Conservation (phyloP, 2,329 filamentous ascomycete species). For the Colletotrichum liaoningense region DNA sequence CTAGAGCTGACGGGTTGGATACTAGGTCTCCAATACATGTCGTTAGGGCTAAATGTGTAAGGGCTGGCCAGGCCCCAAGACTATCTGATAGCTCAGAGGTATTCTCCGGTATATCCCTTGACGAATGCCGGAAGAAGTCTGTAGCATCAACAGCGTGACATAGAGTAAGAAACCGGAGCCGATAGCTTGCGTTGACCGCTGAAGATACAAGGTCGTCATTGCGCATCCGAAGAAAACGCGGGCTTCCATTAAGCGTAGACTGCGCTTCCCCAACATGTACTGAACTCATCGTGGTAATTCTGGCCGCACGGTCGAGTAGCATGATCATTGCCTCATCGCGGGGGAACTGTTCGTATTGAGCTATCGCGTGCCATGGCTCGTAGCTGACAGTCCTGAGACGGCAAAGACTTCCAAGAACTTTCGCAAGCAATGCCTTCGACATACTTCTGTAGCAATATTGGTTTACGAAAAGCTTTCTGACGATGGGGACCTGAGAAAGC, state of each 20-base stretch:
- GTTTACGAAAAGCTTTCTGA: neutral
- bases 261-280: neutral
- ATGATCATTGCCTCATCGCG: neutral
- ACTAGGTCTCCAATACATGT: neutral
- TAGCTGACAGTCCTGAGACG: neutral
- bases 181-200: neutral
- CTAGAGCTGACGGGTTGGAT: neutral
- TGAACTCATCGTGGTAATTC: neutral
- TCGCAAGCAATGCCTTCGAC: neutral
- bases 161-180: neutral
- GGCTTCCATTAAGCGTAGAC: neutral
- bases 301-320: neutral
- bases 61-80: neutral
- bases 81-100: neutral
- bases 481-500: neutral
- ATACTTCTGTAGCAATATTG: neutral
- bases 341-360: neutral
- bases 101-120: neutral
- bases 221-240: neutral
- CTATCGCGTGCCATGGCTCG: neutral
- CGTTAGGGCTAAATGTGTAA: neutral
- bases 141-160: slow-evolving; percentile 6
- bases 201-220: neutral
- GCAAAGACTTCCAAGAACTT: neutral
- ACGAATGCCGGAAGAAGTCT: neutral